A percentile compares a stretch with the other conserved stretches of the same genome.
Conservation (phyloP, 2,329 filamentous ascomycete genomes). For the Catunica adiposa region DNA sequence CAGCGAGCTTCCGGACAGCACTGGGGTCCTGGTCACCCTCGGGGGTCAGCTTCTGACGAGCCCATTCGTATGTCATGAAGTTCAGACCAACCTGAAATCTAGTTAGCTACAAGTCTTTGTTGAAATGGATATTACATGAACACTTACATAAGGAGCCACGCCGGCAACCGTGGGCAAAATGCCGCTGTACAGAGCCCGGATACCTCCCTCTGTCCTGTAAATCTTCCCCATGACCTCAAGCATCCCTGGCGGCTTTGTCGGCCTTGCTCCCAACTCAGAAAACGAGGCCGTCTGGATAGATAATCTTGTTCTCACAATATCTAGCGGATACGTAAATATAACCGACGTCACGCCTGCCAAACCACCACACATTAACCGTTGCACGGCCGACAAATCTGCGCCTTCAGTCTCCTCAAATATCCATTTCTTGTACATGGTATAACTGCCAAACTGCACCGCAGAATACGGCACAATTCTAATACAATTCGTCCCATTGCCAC, state of each 20-base stretch:
- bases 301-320: slow-evolving; percentile 88
- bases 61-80: slow-evolving; percentile 95
- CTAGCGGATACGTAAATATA: slow-evolving; percentile 84
- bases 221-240: slow-evolving; percentile 66
- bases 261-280: slow-evolving; percentile 48
- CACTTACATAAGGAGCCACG: slow-evolving; percentile 80
- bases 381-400: slow-evolving; percentile 53
- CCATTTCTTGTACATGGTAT: slow-evolving; percentile 87
- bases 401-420: slow-evolving; percentile 65
- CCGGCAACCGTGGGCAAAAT: slow-evolving; percentile 88
- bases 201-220: slow-evolving; percentile 81
- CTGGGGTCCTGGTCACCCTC: slow-evolving; percentile 75
- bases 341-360: slow-evolving; percentile 91
- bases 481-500: slow-evolving; percentile 95
- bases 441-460: slow-evolving; percentile 93
- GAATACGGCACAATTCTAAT: slow-evolving; percentile 97
- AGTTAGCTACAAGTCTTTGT: slow-evolving; percentile 1
- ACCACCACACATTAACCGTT: slow-evolving; percentile 76
- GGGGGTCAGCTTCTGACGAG: slow-evolving; percentile 67
- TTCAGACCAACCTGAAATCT: slow-evolving; percentile 68
- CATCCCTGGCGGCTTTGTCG: slow-evolving; percentile 73
- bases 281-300: slow-evolving; percentile 99
- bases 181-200: slow-evolving; percentile 76
- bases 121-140: slow-evolving; percentile 5
- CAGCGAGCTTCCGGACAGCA: slow-evolving; percentile 63